phyloP scores from a whole-genome alignment of 371 early-diverging fungal genomes.

The Choanephora cucurbitarum region DNA sequence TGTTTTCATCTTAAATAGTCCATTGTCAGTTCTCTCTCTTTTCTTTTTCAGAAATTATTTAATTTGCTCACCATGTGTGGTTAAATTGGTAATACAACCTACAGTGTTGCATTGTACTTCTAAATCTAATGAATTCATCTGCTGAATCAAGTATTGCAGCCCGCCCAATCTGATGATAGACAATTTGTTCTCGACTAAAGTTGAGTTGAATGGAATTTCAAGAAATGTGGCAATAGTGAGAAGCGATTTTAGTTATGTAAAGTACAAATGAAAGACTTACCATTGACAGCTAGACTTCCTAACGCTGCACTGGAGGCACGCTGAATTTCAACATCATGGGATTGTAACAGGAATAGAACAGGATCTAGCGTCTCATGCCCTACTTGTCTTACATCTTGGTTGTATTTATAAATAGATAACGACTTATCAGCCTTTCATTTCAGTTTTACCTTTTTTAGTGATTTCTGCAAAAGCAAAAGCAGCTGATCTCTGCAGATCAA shows the following conservation, averaged over 20 bases:
- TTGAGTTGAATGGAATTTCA: no score
- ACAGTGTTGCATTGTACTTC: slow-evolving; percentile 97
- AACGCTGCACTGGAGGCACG: slow-evolving; percentile 88
- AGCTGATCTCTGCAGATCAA: slow-evolving; percentile 86
- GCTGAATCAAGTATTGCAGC: slow-evolving; percentile 84
- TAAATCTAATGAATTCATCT: slow-evolving; percentile 84
- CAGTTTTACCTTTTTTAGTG: slow-evolving; percentile 88
- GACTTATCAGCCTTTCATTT: no score
- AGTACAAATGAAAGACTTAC: slow-evolving; percentile 45
- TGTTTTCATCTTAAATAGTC: slow-evolving; percentile 88
- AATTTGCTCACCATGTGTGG: slow-evolving; percentile 88
- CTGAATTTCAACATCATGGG: slow-evolving; percentile 87
- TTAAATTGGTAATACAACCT: slow-evolving; percentile 94
- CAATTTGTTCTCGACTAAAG: slow-evolving; percentile 83
- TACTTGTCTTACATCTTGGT: slow-evolving; percentile 84
- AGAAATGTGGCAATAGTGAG: no score
- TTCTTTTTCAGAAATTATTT: no score
- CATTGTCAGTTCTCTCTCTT: no score
- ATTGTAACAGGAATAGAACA: slow-evolving; percentile 79
- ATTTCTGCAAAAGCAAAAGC: slow-evolving; percentile 93
- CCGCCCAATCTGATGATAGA: slow-evolving; percentile 87
- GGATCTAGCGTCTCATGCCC: slow-evolving; percentile 81
- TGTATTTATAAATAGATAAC: no score
- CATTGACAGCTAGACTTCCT: slow-evolving; percentile 89
- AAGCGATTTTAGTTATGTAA: no score